Evolutionary conservation across 2,329 filamentous ascomycete genomes (phyloP).

Genomic region (Knufia petricola): DNA sequence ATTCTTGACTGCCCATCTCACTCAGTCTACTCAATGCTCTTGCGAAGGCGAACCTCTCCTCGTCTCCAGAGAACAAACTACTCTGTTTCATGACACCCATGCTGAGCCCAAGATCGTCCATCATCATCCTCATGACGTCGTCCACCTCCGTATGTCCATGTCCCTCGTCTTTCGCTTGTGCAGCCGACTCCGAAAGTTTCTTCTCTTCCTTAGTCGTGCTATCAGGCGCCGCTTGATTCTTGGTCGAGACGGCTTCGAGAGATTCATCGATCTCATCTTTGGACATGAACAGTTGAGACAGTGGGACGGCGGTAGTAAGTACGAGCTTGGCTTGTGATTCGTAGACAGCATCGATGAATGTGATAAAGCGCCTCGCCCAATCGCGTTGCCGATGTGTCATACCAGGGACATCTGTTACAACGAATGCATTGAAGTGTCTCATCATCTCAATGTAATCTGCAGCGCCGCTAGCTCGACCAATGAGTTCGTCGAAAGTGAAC

Average conservation of each 20-base stretch:
- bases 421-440: slow-evolving; percentile 81
- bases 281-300: slow-evolving; percentile 78
- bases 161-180: slow-evolving; percentile 33
- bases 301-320: slow-evolving; percentile 75
- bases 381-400: slow-evolving; percentile 85
- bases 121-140: slow-evolving; percentile 65
- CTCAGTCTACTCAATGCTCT: slow-evolving; percentile 71
- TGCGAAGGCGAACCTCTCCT: slow-evolving; percentile 94
- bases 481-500: slow-evolving; percentile 89
- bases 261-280: slow-evolving; percentile 57
- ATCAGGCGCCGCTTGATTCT: slow-evolving; percentile 14
- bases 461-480: slow-evolving; percentile 77
- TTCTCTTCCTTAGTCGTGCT: slow-evolving; percentile 23
- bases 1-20: slow-evolving; percentile 91
- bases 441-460: slow-evolving; percentile 93
- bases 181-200: slow-evolving; percentile 25
- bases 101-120: slow-evolving; percentile 80
- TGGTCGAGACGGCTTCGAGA: slow-evolving; percentile 32
- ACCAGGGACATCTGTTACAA: slow-evolving; percentile 80
- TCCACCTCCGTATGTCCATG: slow-evolving; percentile 46
- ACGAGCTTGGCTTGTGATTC: slow-evolving; percentile 90
- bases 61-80: slow-evolving; percentile 83
- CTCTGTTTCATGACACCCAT: slow-evolving; percentile 77
- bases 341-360: slow-evolving; percentile 93
- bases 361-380: slow-evolving; percentile 86